Conservation (phyloP, 75 land plant genomes). For the Selaginella moellendorffii region DNA sequence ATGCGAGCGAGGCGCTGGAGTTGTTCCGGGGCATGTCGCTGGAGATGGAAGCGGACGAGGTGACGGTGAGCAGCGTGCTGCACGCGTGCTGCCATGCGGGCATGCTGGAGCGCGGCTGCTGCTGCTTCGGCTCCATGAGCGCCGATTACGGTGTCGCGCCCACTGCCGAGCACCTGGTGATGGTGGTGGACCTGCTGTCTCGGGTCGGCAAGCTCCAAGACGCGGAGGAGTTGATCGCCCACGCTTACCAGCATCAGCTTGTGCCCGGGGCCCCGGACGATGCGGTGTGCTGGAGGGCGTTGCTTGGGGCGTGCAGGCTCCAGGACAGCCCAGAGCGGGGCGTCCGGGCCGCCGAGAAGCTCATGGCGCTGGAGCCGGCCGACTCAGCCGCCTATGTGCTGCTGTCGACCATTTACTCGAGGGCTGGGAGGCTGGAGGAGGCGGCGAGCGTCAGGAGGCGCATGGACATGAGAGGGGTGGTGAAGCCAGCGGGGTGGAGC, state of each 20-base stretch:
- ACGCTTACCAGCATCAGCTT: slow-evolving; percentile 14
- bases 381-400: slow-evolving; percentile 13
- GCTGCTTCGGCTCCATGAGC: slow-evolving; percentile 27
- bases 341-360: slow-evolving; percentile 17
- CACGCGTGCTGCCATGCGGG: slow-evolving; percentile 32
- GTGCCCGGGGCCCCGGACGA: slow-evolving; percentile 11
- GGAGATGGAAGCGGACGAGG: slow-evolving; percentile 20
- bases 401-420: slow-evolving; percentile 18
- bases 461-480: neutral
- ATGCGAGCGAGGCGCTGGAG: slow-evolving; percentile 7
- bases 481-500: slow-evolving; percentile 4
- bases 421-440: slow-evolving; percentile 18
- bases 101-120: slow-evolving; percentile 26
- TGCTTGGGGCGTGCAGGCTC: slow-evolving; percentile 20
- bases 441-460: neutral
- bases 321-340: slow-evolving; percentile 26
- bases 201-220: slow-evolving; percentile 21
- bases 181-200: slow-evolving; percentile 22
- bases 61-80: slow-evolving; percentile 21
- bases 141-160: slow-evolving; percentile 27
- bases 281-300: slow-evolving; percentile 22
- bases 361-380: slow-evolving; percentile 12
- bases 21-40: slow-evolving; percentile 23
- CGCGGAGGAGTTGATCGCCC: slow-evolving; percentile 15
- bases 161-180: slow-evolving; percentile 29